A percentile compares a stretch with the other conserved stretches of the same genome.
Evolutionary conservation across 768 basidiomycete genomes (phyloP).

Genomic region (Crucibulum laeve): DNA sequence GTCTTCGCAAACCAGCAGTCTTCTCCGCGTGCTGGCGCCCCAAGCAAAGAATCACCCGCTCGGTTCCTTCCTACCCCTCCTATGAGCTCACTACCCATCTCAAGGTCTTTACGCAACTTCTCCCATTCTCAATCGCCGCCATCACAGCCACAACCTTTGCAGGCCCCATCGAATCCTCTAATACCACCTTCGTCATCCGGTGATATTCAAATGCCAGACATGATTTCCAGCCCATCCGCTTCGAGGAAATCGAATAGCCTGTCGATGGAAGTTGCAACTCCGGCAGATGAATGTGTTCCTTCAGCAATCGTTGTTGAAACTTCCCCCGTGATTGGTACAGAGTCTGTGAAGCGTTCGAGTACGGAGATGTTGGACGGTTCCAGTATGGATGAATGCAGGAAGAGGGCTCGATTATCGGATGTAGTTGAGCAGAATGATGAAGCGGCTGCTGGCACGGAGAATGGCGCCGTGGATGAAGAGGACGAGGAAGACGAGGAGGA

Average conservation of each 20-base stretch:
- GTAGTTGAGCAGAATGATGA: neutral
- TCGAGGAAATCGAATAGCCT: neutral
- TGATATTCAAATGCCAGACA: neutral
- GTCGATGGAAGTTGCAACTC: conserved; percentile 5
- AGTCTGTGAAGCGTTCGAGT: conserved; percentile 6
- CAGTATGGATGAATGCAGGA: conserved; percentile 3
- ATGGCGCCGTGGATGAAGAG: conserved; percentile 15
- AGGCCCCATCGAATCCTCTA: neutral
- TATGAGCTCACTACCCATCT: neutral
- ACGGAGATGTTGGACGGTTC: conserved; percentile 2
- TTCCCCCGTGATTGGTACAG: conserved; percentile 4
- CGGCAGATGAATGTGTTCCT: conserved; percentile 1
- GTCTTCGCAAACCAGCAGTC: neutral
- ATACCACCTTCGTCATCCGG: no score
- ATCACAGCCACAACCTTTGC: neutral
- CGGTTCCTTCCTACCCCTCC: neutral
- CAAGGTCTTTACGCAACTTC: no score
- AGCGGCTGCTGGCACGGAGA: neutral
- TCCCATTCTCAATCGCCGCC: no score
- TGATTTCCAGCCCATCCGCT: neutral
- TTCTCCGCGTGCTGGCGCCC: neutral
- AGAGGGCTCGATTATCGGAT: conserved; percentile 6
- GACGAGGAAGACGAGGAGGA: conserved; percentile 30
- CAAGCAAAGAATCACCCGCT: neutral
- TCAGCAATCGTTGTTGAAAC: neutral